A percentile compares a stretch with the other conserved stretches of the same genome.
Evolutionary conservation across 2,329 filamentous ascomycete genomes (phyloP).

Genomic region (Botryotinia narcissicola): DNA sequence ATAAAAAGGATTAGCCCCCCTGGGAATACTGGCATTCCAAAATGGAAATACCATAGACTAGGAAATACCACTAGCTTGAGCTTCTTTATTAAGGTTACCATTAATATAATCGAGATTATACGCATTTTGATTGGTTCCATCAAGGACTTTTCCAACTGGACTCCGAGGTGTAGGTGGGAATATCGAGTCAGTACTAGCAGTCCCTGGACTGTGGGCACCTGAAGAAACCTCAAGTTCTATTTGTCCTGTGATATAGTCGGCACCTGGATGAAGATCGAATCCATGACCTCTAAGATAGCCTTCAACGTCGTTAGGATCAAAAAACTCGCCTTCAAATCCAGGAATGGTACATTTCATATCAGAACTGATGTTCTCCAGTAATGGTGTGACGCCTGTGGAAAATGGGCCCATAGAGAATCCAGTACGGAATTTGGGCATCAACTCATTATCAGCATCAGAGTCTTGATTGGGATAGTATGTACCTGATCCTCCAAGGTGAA

Average conservation of each 20-base stretch:
- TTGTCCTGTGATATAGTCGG: constrained; percentile 60
- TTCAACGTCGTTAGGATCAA: constrained; percentile 74
- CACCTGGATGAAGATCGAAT: constrained; percentile 58
- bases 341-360: constrained; percentile 54
- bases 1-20: constrained; percentile 3
- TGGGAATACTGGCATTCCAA: neutral
- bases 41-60: neutral
- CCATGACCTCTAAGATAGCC: constrained; percentile 65
- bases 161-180: constrained; percentile 30
- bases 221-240: constrained; percentile 42
- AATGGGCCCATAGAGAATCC: constrained; percentile 52
- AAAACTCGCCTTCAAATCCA: constrained; percentile 72
- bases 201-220: constrained; percentile 21
- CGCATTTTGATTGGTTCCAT: neutral
- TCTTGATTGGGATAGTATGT: constrained; percentile 54
- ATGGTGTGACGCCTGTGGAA: constrained; percentile 40
- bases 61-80: neutral
- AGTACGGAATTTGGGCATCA: constrained; percentile 35
- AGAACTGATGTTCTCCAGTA: constrained; percentile 46
- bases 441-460: constrained; percentile 25
- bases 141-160: constrained; percentile 19
- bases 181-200: constrained; percentile 24
- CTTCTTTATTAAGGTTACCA: neutral
- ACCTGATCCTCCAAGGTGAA: constrained; percentile 65
- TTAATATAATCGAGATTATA: neutral